Base-by-base conservation (phyloP, 2,329 filamentous ascomycete species). In the Epicoccum sorghinum region DNA sequence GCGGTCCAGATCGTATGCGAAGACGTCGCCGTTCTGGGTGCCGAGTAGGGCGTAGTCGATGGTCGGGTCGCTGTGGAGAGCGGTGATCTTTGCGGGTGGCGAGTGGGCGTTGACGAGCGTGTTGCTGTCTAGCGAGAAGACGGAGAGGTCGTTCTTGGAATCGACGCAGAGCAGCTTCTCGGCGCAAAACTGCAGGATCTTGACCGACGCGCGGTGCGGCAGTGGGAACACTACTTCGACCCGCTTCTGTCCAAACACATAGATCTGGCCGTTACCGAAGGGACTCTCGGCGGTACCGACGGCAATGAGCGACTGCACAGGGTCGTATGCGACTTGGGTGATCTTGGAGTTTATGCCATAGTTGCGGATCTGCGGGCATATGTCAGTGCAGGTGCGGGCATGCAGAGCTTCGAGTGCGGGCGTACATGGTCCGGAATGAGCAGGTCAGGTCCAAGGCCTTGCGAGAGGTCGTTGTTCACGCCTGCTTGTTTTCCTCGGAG, bases 21-120 rank as follows among this genome's bases (percentile, higher is more conserved):
- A 82, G 9, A 98, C 82, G 53, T 98, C 93, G 56, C 93, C 92
- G 68, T 84, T 90, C 60, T 90, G 86, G 58, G 92, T 79, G 10
- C 92, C 95, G 39, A 98, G 79, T 58, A 99, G 89, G 33, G 89
- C 91, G 86, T 96, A 99, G 74, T 99, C 95, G 56, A 99, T 81
- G 78, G 91, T 90, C 0, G 93, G 91, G 71, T 99, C 95, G 7
- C 89, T 92, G 52, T 89, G 82, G 66, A 98, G 72, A 29, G 85
- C 83, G 12, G 86, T 87, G 18, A 93, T 90, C 43, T 86, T 83
- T 5, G 91, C 92, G 0, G 91, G 90, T 8, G 91, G 88, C 4
- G 89, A 85, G 70, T 92, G 89, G 30, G 86, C 86, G 24, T 86
- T 84, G 35, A 91, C 62, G 50, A 88, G 81, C 50, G 80, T 81